These are phyloP conservation scores for Butyriboletus loyo DNA, from an alignment of 768 basidiomycete genomes.

Conservation along the genomic window DNA sequence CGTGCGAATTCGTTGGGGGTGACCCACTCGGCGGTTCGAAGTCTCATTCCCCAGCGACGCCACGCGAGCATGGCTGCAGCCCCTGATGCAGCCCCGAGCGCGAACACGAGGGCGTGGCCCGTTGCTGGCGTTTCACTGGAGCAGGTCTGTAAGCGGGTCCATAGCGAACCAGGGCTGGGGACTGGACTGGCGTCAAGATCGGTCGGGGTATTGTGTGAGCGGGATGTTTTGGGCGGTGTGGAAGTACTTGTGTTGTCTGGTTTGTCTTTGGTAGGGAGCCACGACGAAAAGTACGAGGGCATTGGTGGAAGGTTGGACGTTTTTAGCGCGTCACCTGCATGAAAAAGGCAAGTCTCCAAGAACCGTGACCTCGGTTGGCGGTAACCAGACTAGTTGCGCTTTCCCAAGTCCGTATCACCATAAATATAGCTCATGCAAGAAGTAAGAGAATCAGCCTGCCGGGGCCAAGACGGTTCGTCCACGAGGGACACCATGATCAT, in stretches of 20 bases:
- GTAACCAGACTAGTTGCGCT: no score
- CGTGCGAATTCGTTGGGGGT: constrained; percentile 57
- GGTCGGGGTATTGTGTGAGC: background rate
- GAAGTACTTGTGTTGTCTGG: background rate
- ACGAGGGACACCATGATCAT: background rate
- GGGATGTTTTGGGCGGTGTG: background rate
- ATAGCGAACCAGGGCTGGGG: background rate
- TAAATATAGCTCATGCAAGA: no score
- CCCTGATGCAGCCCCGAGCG: constrained; percentile 16
- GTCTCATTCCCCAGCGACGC: constrained; percentile 52
- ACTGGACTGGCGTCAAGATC: background rate
- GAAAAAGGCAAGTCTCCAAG: constrained; percentile 2
- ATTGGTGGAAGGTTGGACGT: background rate
- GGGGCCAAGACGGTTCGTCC: background rate
- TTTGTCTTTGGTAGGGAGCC: constrained; percentile 7
- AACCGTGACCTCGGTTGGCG: no score
- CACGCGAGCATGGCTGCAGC: constrained; percentile 33
- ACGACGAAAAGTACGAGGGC: constrained; percentile 3
- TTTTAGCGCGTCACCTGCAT: background rate
- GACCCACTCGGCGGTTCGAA: constrained; percentile 66
- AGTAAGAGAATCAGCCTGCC: background rate
- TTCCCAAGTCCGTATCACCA: background rate
- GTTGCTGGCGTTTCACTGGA: background rate
- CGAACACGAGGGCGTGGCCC: constrained; percentile 5
- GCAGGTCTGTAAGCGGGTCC: background rate